These are phyloP conservation scores for Cytospora chrysosperma DNA, from an alignment of 2,329 filamentous ascomycete species.

Conservation along the genomic window DNA sequence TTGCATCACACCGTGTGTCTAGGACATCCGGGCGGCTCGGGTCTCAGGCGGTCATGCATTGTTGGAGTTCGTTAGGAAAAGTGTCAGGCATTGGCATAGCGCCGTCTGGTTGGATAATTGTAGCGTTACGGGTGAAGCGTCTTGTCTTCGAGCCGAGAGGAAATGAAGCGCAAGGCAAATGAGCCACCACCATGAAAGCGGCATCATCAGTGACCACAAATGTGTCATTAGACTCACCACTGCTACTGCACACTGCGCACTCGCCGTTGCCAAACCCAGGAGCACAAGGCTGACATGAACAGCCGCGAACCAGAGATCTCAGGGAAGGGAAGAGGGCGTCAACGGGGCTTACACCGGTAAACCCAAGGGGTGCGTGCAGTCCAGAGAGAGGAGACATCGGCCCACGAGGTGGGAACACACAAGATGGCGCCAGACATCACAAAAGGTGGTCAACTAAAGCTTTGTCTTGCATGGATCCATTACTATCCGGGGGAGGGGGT, in stretches of 20 bases:
- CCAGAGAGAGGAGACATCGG: too few relatives aligned
- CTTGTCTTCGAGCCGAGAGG: neutral
- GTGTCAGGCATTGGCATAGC: neutral
- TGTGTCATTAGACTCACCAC: too few relatives aligned
- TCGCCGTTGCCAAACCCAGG: neutral
- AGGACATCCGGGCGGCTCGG: neutral
- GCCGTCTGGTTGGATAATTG: neutral
- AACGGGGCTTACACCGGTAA: too few relatives aligned
- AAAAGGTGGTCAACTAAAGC: neutral
- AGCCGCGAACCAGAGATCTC: too few relatives aligned
- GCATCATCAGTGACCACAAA: too few relatives aligned
- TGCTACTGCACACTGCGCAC: neutral
- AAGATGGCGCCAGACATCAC: too few relatives aligned
- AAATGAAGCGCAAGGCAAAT: neutral
- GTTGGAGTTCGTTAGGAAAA: neutral
- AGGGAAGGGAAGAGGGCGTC: neutral
- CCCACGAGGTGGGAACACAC: too few relatives aligned
- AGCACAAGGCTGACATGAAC: neutral
- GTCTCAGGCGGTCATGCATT: neutral
- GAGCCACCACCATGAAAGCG: neutral
- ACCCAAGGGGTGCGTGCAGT: too few relatives aligned
- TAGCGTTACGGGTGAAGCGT: neutral
- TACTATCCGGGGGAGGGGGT: neutral
- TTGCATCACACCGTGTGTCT: neutral
- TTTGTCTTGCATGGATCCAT: neutral